Evolutionary conservation across 148 eudicot genomes (phyloP).

Genomic region (Euryodendron excelsum): DNA sequence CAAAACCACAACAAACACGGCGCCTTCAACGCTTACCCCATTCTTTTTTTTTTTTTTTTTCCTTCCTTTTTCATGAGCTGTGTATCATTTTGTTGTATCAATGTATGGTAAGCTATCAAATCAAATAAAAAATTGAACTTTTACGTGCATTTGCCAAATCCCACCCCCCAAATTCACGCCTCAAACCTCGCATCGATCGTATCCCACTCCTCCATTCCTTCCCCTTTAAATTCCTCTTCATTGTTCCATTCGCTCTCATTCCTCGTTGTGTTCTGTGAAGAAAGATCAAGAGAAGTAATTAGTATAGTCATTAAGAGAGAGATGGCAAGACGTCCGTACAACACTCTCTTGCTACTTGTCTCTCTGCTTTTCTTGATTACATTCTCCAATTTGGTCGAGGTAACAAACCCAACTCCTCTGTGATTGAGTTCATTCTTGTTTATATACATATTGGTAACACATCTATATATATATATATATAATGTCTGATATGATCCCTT

Average conservation of each 20-base stretch:
- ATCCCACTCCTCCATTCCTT: neutral
- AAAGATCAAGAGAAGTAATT: neutral
- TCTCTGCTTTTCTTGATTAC: constrained; percentile 1
- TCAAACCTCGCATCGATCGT: neutral
- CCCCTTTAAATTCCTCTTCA: too few relatives aligned
- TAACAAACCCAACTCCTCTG: too few relatives aligned
- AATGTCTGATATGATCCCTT: neutral
- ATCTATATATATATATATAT: neutral
- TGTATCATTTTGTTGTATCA: neutral
- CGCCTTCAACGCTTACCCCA: neutral
- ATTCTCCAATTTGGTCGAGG: constrained; percentile 9
- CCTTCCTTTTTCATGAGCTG: neutral
- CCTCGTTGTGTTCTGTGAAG: neutral
- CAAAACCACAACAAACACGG: constrained; percentile 1
- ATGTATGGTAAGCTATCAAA: too few relatives aligned
- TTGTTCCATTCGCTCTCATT: too few relatives aligned
- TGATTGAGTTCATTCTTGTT: too few relatives aligned
- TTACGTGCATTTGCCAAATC: neutral
- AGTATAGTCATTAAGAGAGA: neutral
- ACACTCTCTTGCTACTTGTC: neutral
- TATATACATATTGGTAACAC: neutral
- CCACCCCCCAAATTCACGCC: neutral
- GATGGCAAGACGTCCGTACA: neutral
- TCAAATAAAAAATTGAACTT: neutral
- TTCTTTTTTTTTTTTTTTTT: too few relatives aligned